phyloP scores from a whole-genome alignment of 1,284 basidiomycete genomes.

The Ceraceosorus guamensis region DNA sequence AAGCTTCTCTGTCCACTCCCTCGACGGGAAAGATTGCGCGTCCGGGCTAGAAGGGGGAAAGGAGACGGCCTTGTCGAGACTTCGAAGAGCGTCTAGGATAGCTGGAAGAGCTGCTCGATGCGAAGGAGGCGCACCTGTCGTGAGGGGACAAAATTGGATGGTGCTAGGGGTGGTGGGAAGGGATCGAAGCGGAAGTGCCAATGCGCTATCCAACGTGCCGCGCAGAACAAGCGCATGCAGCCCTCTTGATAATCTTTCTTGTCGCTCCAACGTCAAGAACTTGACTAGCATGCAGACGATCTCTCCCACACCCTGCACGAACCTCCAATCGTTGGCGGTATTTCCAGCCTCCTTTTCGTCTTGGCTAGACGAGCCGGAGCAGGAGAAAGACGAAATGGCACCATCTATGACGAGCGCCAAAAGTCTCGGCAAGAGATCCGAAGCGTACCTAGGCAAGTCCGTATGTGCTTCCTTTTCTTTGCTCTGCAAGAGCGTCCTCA shows the following conservation, averaged over 20 bases:
- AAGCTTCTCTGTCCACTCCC: neutral
- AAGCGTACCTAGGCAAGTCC: conserved; percentile 28
- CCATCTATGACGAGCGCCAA: conserved; percentile 17
- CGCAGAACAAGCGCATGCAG: conserved; percentile 21
- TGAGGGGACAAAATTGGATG: too few species aligned
- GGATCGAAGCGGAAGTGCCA: too few species aligned
- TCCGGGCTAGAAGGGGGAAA: neutral
- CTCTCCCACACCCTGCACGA: conserved; percentile 28
- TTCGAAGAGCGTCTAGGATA: conserved; percentile 5
- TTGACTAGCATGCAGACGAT: conserved; percentile 27
- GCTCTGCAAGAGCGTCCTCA: conserved; percentile 36
- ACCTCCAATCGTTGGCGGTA: conserved; percentile 15
- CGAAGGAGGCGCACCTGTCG: too few species aligned
- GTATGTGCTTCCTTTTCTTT: conserved; percentile 23
- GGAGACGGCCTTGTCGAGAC: conserved; percentile 6
- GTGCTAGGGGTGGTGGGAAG: too few species aligned
- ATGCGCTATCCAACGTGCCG: neutral
- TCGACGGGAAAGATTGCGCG: too few species aligned
- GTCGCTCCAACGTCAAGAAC: conserved; percentile 16
- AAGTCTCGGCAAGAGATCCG: conserved; percentile 22
- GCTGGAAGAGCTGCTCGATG: conserved; percentile 5
- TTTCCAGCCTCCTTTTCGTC: conserved; percentile 10
- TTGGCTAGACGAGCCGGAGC: neutral
- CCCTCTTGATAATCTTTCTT: conserved; percentile 20
- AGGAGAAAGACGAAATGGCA: too few species aligned